Base-by-base conservation (phyloP, 2,329 filamentous ascomycete species). In the Ophiognomonia clavigignenti-juglandacearum region DNA sequence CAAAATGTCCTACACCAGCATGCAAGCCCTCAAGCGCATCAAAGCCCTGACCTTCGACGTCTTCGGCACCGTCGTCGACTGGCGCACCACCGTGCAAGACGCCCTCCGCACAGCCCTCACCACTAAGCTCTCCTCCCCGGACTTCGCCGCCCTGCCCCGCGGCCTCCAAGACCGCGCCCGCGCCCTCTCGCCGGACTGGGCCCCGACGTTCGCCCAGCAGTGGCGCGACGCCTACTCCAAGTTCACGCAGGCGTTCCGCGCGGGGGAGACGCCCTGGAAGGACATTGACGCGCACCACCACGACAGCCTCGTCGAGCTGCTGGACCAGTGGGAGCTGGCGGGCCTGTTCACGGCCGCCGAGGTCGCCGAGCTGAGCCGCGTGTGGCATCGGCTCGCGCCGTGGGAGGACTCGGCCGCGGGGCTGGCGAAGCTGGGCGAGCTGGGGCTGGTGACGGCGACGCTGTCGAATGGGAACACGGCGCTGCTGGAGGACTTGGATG, bases 61-160 rank as follows among this genome's bases (percentile, higher is more conserved):
- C 57, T 90, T 91, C 63, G 86, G 86, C 55, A 93, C 88, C 1
- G 80, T 84, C 53, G 87, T 93, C 38, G 77, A 92, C 69, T 92
- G 87, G 86, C 83, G 86, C 47, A 71, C 71, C 32, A 80, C 81
- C 2, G 79, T 93, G 18, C 78, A 74, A 13, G 67, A 73, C 8
- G 78, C 78, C 43, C 75, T 80, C 11, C 60, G 65, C 20, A 67
- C 73, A 8, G 77, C 79, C 45, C 75, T 79, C 13, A 60, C 65
- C 23, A 63, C 69, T 48, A 76, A 78, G 56, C 59, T 60, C 13
- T 68, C 70, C 2, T 69, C 82, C 26, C 67, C 73, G 14, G 56
- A 69, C 32, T 63, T 66, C 29, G 59, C 63, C 45, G 66, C 68
- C 13, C 61, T 83, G 6, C 59, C 78, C 0, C 66, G 68, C 9